phyloP scores from a whole-genome alignment of 768 basidiomycete genomes.

The Phaeolepiota aurea region DNA sequence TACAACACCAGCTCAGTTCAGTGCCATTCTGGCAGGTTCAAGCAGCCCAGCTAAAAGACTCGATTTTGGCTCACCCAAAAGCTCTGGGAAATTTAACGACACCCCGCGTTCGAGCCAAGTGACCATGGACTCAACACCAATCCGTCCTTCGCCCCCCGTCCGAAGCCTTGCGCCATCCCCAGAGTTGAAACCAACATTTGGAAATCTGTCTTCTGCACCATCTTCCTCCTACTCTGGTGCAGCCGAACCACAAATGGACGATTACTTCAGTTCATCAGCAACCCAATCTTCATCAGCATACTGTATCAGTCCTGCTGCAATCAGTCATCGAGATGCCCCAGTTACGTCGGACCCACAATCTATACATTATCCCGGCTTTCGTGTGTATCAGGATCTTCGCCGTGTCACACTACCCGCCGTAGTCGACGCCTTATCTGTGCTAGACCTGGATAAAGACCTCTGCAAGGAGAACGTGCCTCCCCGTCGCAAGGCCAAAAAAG shows the following conservation, averaged over 20 bases:
- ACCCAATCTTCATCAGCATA: constrained; percentile 7
- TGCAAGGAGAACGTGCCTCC: constrained; percentile 55
- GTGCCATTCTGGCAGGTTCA: constrained; percentile 32
- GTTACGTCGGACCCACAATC: constrained; percentile 42
- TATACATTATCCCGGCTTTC: constrained; percentile 62
- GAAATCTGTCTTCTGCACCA: not conserved
- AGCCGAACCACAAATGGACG: constrained; percentile 10
- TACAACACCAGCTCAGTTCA: constrained; percentile 32
- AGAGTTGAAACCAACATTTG: constrained; percentile 13
- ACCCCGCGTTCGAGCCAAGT: constrained; percentile 5
- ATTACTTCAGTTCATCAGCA: constrained; percentile 13
- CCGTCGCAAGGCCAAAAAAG: constrained; percentile 36
- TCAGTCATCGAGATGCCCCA: constrained; percentile 28
- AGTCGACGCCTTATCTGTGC: constrained; percentile 5
- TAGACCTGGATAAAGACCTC: constrained; percentile 23
- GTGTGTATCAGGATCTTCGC: constrained; percentile 44
- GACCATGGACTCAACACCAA: constrained; percentile 11
- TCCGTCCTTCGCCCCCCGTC: constrained; percentile 12
- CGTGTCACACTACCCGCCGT: constrained; percentile 10
- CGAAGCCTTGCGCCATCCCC: constrained; percentile 19
- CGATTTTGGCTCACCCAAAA: constrained; percentile 38
- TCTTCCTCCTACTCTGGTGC: constrained; percentile 6
- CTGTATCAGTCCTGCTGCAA: constrained; percentile 11
- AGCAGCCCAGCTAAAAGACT: constrained; percentile 43
- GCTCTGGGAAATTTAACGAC: constrained; percentile 10